Base-by-base conservation (phyloP, 805 yeast genomes). In the Candida pini region DNA sequence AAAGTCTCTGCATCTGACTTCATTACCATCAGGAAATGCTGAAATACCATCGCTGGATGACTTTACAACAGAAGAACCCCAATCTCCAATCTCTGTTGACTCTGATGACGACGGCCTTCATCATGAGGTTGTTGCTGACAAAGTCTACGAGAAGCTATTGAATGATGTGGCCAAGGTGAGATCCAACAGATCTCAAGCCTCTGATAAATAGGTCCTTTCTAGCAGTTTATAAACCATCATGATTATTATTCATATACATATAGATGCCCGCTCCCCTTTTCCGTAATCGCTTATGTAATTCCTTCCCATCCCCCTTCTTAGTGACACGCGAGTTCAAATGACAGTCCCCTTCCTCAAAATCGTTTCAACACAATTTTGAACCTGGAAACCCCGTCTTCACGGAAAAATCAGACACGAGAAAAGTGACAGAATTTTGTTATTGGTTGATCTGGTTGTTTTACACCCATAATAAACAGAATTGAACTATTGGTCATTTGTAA, bases 101-200 rank as follows among this genome's bases (percentile, higher is more conserved):
- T 45, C 51, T 9, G 34, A 43, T 43, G 47, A 45, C 28, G 40
- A 39, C 14, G 39, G 27, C 14, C 63, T 65, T 1, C 33, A 28
- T 20, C 28, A 37, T n/a, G 24, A 27, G 6, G 35, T 28, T 10
- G 75, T 69, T 4, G 84, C 81, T n/a, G 81, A 78, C 52, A 83
- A 78, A 49, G 82, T 76, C 4, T 82, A 81, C 48, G 90, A 82
- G 43, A 79, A 78, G 51, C 58, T 82, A 30, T 63, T 82, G 49
- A 79, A 81, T 46, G 80, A 80, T 47, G 77, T 82, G 20, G 76
- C 79, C 18, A 64, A 76, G 32, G 84, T 76, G 10, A 64, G 86
- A 44, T 75, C 80, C 2, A 77, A 73, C 43, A 65, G 47, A 17
- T 45, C 49, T 1, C 40, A 30, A 27, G 34, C 19, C 15, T 44